Conservation (phyloP, 495 filamentous ascomycete genomes). For the Penicillium alfredii region DNA sequence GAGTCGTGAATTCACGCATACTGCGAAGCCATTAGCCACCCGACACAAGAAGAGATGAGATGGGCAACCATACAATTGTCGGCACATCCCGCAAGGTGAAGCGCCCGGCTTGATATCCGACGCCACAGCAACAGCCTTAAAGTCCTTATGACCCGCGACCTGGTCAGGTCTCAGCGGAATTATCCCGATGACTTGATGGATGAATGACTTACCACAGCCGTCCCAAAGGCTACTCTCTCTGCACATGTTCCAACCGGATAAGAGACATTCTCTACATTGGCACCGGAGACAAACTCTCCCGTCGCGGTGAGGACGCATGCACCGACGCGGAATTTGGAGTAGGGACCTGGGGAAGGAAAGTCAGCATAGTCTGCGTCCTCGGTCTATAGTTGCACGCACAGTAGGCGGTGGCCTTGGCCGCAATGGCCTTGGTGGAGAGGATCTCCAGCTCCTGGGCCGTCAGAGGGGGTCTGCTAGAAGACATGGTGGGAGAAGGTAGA, state of each 20-base stretch:
- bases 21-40: too few species aligned
- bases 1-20: constrained; percentile 70
- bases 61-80: constrained; percentile 32
- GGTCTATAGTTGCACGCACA: constrained; percentile 37
- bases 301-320: constrained; percentile 64
- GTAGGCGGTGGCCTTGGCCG: constrained; percentile 72
- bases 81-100: constrained; percentile 66
- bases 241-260: constrained; percentile 93
- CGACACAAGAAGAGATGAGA: neutral
- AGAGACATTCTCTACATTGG: constrained; percentile 90
- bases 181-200: constrained; percentile 1
- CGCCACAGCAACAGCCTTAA: constrained; percentile 80
- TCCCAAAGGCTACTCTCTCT: constrained; percentile 79
- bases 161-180: constrained; percentile 11
- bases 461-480: constrained; percentile 10
- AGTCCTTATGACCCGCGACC: constrained; percentile 58
- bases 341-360: constrained; percentile 54
- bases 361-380: neutral
- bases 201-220: constrained; percentile 55
- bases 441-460: constrained; percentile 49
- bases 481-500: constrained; percentile 12
- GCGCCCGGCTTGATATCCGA: constrained; percentile 72
- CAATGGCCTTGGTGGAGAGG: constrained; percentile 52
- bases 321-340: constrained; percentile 90
- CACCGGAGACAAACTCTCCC: constrained; percentile 62